Evolutionary conservation across 1,284 basidiomycete genomes (phyloP).

Genomic region (Malassezia obtusa): DNA sequence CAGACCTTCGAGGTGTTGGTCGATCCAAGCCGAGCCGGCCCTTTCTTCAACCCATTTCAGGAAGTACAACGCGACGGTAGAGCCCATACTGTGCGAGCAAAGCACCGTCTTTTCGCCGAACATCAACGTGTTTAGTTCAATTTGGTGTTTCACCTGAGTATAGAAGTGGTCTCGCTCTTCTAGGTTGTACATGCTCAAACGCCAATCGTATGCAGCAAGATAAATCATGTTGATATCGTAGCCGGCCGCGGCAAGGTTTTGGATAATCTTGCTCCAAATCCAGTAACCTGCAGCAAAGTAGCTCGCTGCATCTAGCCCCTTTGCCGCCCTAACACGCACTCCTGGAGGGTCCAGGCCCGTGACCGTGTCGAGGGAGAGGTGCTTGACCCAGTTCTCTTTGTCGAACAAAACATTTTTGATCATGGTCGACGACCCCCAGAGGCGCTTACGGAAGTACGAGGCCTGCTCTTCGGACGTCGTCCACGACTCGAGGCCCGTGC

Average conservation of each 20-base stretch:
- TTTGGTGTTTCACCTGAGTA: slow-evolving; percentile 69
- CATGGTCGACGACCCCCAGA: slow-evolving; percentile 56
- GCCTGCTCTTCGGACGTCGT: slow-evolving; percentile 27
- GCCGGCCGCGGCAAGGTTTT: slow-evolving; percentile 64
- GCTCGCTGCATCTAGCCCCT: slow-evolving; percentile 66
- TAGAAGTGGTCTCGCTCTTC: slow-evolving; percentile 90
- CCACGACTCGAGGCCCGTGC: slow-evolving; percentile 45
- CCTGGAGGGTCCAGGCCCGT: slow-evolving; percentile 84
- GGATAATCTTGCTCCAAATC: slow-evolving; percentile 80
- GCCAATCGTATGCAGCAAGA: slow-evolving; percentile 50
- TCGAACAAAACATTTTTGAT: slow-evolving; percentile 75
- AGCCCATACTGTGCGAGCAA: slow-evolving; percentile 61
- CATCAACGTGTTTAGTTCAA: slow-evolving; percentile 69
- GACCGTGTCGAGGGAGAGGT: slow-evolving; percentile 74
- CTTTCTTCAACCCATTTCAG: slow-evolving; percentile 89
- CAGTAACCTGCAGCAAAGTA: slow-evolving; percentile 79
- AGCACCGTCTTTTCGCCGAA: slow-evolving; percentile 75
- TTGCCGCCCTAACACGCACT: slow-evolving; percentile 81
- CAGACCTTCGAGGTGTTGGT: slow-evolving; percentile 55
- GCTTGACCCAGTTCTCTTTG: slow-evolving; percentile 74
- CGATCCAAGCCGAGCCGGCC: slow-evolving; percentile 76
- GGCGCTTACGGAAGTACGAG: slow-evolving; percentile 38
- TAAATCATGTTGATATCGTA: slow-evolving; percentile 44
- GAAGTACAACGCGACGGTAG: slow-evolving; percentile 38
- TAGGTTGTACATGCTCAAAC: slow-evolving; percentile 75